These are phyloP conservation scores for Hawksworthiomyces lignivorus DNA, from an alignment of 2,329 filamentous ascomycete species.

Conservation along the genomic window DNA sequence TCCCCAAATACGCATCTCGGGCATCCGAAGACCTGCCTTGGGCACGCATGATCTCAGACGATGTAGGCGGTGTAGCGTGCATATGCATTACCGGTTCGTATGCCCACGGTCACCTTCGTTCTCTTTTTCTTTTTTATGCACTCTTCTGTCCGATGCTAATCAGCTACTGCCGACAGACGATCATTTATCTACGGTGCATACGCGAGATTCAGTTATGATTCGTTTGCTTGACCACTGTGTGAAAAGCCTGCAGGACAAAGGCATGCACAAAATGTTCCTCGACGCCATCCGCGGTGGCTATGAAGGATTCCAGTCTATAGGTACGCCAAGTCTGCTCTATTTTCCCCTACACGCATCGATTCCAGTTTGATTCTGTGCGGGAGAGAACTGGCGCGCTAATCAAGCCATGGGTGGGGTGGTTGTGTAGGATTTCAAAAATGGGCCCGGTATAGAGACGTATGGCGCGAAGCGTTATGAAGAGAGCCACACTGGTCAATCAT, in stretches of 20 bases:
- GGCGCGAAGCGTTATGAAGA: constrained; percentile 33
- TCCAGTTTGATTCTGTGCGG: too few species aligned
- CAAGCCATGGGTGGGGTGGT: too few species aligned
- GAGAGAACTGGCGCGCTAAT: too few species aligned
- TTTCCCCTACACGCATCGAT: too few species aligned
- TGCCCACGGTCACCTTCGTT: constrained; percentile 1
- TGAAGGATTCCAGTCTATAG: constrained; percentile 42
- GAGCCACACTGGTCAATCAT: too few species aligned
- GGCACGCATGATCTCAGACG: constrained; percentile 40
- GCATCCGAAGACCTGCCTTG: constrained; percentile 47
- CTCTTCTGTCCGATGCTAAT: too few species aligned
- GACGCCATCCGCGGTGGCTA: constrained; percentile 46
- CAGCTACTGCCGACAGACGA: constrained; percentile 31
- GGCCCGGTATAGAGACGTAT: constrained; percentile 50
- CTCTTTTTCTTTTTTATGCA: not conserved
- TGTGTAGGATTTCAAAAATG: constrained; percentile 48
- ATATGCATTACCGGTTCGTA: constrained; percentile 46
- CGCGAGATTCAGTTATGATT: constrained; percentile 42
- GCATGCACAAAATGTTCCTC: constrained; percentile 47
- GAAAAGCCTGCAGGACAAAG: constrained; percentile 35
- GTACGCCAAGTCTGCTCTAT: constrained; percentile 27
- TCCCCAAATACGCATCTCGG: constrained; percentile 36
- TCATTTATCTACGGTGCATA: constrained; percentile 33
- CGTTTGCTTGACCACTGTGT: constrained; percentile 47
- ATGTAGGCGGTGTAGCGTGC: constrained; percentile 53